Conservation (phyloP, 805 yeast species). For the Metschnikowia anglica region DNA sequence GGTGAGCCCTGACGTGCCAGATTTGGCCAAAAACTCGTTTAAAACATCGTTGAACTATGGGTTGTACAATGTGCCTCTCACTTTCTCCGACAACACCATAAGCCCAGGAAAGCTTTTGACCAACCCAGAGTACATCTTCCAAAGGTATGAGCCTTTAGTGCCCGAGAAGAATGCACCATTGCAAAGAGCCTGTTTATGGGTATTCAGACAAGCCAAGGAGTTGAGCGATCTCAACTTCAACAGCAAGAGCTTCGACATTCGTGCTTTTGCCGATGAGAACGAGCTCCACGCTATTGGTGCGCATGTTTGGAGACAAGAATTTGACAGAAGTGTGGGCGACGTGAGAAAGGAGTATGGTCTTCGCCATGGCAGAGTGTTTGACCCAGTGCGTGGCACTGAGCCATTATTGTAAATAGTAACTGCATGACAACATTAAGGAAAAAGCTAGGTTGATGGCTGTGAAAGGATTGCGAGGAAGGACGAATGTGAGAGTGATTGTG, state of each 20-base stretch:
- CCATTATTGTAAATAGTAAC: slow-evolving; percentile 26
- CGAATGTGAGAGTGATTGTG: no score
- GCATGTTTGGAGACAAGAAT: slow-evolving; percentile 82
- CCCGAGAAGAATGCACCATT: slow-evolving; percentile 86
- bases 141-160: slow-evolving; percentile 72
- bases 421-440: neutral
- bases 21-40: slow-evolving; percentile 63
- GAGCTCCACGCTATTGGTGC: slow-evolving; percentile 81
- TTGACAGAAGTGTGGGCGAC: slow-evolving; percentile 69
- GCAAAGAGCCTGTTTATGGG: slow-evolving; percentile 89
- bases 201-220: slow-evolving; percentile 61
- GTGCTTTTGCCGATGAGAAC: slow-evolving; percentile 58
- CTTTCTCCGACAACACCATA: slow-evolving; percentile 57
- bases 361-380: slow-evolving; percentile 72
- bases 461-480: neutral
- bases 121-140: slow-evolving; percentile 38
- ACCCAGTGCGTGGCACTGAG: slow-evolving; percentile 49
- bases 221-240: slow-evolving; percentile 22
- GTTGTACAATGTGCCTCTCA: slow-evolving; percentile 61
- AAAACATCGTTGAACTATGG: slow-evolving; percentile 77
- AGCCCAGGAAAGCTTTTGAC: slow-evolving; percentile 42
- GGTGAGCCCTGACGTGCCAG: slow-evolving; percentile 92
- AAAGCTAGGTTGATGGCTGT: neutral
- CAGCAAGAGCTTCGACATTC: slow-evolving; percentile 64
- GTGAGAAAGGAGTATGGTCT: slow-evolving; percentile 75